phyloP scores from a whole-genome alignment of 345 rosid species.

The Hibiscus tridactylites region DNA sequence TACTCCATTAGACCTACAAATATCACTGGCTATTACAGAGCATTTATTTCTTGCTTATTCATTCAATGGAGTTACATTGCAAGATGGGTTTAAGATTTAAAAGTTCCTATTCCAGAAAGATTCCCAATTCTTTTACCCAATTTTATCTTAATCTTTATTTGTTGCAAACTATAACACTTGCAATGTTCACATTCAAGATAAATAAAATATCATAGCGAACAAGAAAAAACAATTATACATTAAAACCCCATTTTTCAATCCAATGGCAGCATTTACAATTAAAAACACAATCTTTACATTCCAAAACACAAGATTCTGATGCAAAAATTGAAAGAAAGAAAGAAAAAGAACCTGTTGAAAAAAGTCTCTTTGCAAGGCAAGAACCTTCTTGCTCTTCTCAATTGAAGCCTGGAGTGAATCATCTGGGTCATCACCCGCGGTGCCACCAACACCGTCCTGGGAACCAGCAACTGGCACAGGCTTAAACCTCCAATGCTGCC shows the following conservation, averaged over 20 bases:
- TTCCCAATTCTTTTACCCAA: no score
- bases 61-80: not conserved
- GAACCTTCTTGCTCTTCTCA: conserved; percentile 81
- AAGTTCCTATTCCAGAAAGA: no score
- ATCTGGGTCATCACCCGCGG: conserved; percentile 30
- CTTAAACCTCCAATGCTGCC: conserved; percentile 30
- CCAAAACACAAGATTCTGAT: not conserved
- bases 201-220: no score
- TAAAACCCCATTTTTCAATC: not conserved
- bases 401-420: conserved; percentile 66
- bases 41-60: not conserved
- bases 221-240: no score
- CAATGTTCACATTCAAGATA: no score
- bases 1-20: not conserved
- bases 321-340: not conserved
- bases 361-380: conserved; percentile 69
- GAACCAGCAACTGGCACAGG: conserved; percentile 39
- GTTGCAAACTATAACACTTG: no score
- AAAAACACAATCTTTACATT: not conserved
- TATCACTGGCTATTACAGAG: not conserved
- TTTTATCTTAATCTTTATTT: no score
- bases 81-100: no score
- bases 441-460: conserved; percentile 20
- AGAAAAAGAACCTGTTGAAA: conserved; percentile 53
- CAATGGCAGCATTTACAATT: not conserved